Conservation (phyloP, 306 rosid species). For the Luffa aegyptiaca region DNA sequence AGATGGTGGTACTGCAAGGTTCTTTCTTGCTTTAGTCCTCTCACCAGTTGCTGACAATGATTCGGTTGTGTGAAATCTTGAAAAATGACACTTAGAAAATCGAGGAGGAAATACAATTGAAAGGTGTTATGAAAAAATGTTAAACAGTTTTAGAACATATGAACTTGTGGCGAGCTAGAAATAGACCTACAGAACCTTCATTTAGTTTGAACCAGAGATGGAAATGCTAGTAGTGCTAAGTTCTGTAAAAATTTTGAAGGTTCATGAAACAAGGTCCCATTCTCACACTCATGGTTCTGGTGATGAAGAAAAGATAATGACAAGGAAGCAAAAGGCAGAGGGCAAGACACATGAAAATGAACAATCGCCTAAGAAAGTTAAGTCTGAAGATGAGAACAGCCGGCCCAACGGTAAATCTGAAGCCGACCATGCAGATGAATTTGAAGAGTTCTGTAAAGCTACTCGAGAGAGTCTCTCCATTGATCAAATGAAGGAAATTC, state of each 20-base stretch:
- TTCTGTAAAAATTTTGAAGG: slow-evolving; percentile 26
- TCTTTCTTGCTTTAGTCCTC: not conserved
- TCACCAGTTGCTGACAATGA: not conserved
- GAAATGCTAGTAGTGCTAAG: not conserved
- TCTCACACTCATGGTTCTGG: slow-evolving; percentile 43
- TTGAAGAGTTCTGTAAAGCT: slow-evolving; percentile 41
- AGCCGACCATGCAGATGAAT: slow-evolving; percentile 24
- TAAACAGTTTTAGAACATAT: not conserved
- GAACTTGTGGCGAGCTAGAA: not conserved
- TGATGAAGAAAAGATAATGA: slow-evolving; percentile 62
- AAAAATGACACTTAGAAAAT: not conserved
- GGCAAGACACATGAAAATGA: slow-evolving; percentile 47
- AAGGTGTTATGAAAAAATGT: not conserved
- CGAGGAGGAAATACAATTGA: not conserved
- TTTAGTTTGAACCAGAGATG: not conserved
- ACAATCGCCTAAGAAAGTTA: slow-evolving; percentile 51
- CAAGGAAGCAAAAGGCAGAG: slow-evolving; percentile 83
- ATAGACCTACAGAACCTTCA: not conserved
- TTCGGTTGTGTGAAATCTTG: not conserved
- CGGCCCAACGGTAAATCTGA: slow-evolving; percentile 31
- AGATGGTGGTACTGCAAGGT: not conserved
- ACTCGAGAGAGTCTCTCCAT: slow-evolving; percentile 40
- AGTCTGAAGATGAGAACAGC: slow-evolving; percentile 40
- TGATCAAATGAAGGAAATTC: slow-evolving; percentile 47
- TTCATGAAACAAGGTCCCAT: slow-evolving; percentile 58